Conservation (phyloP, 78 protist species). For the Dictyostelium brefeldianum region DNA sequence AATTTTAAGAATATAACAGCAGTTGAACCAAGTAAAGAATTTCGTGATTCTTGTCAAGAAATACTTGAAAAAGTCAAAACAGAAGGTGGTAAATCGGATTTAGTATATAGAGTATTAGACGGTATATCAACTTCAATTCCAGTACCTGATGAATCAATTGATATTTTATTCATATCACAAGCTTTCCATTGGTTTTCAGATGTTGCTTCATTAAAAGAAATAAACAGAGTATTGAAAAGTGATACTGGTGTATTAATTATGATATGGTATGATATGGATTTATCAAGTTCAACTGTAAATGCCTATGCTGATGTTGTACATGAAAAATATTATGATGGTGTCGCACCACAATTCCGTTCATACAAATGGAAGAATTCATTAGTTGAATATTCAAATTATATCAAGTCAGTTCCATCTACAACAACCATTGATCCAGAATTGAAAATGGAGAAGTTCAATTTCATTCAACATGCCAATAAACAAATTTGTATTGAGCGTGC, state of each 20-base stretch:
- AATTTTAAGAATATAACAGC: constrained; percentile 30
- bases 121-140: constrained; percentile 51
- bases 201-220: background rate
- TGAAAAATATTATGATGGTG: constrained; percentile 57
- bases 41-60: constrained; percentile 34
- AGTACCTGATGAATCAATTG: background rate
- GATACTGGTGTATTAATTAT: constrained; percentile 2
- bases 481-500: background rate
- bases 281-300: background rate
- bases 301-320: constrained; percentile 15
- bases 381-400: background rate
- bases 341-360: constrained; percentile 36
- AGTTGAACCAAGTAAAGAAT: constrained; percentile 45
- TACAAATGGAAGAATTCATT: constrained; percentile 49
- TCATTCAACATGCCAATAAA: constrained; percentile 12
- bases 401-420: background rate
- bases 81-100: background rate
- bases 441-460: background rate
- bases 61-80: background rate
- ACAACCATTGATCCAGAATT: constrained; percentile 2
- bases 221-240: constrained; percentile 14
- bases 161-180: constrained; percentile 41
- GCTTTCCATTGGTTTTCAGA: constrained; percentile 45
- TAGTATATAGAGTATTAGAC: constrained; percentile 15
- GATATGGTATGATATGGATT: constrained; percentile 60